A percentile compares a stretch with the other conserved stretches of the same genome.
Conservation (phyloP, 345 rosid species). For the Litchi chinensis region DNA sequence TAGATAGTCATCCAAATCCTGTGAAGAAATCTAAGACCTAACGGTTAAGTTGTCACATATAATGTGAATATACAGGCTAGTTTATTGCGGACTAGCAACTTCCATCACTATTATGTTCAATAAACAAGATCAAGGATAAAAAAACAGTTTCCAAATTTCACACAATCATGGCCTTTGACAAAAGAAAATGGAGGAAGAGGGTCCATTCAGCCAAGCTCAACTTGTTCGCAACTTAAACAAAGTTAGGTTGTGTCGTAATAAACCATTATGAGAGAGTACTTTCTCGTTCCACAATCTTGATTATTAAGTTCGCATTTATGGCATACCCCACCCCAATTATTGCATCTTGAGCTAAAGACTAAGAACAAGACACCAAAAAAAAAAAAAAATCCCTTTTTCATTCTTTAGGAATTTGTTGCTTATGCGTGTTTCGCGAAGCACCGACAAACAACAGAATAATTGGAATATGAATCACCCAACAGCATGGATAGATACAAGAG, state of each 20-base stretch:
- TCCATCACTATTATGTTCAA: constrained; percentile 3
- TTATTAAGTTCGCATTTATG: neutral
- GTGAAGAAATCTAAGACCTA: neutral
- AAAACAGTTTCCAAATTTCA: neutral
- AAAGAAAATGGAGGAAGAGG: neutral
- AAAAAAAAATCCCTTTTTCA: constrained; percentile 4
- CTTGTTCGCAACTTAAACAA: neutral
- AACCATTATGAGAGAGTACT: neutral
- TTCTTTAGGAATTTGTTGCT: neutral
- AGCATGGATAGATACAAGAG: neutral
- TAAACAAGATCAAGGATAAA: neutral
- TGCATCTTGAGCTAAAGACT: neutral
- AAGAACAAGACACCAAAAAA: neutral
- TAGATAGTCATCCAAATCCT: neutral
- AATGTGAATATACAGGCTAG: neutral
- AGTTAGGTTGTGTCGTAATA: neutral
- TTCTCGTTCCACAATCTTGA: neutral
- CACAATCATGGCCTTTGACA: neutral
- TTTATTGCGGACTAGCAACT: neutral
- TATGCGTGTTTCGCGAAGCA: constrained; percentile 8
- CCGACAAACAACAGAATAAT: neutral
- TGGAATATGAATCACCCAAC: neutral
- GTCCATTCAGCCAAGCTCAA: neutral
- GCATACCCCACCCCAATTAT: neutral
- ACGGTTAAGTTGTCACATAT: neutral